A percentile compares a stretch with the other conserved stretches of the same genome.
These are phyloP conservation scores for Tulasnella calospora DNA, from an alignment of 768 basidiomycete species.

Conservation along the genomic window DNA sequence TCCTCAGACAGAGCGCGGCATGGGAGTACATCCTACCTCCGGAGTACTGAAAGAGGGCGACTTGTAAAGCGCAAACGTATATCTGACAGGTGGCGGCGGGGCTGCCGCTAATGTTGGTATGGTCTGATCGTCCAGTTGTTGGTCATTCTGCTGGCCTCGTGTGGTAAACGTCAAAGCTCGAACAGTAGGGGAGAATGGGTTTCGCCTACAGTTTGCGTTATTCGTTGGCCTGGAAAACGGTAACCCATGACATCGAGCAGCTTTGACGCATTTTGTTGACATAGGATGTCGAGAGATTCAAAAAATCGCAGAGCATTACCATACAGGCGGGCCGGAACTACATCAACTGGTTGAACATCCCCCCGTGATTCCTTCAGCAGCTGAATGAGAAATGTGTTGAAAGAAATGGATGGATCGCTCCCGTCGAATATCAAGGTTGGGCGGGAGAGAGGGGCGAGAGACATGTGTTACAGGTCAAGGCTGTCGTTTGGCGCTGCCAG, in stretches of 20 bases:
- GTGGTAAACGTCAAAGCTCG: background rate
- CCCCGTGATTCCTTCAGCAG: background rate
- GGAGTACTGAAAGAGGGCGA: background rate
- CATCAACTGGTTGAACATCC: background rate
- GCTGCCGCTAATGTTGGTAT: background rate
- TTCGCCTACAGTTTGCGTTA: background rate
- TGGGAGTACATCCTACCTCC: background rate
- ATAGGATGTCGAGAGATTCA: background rate
- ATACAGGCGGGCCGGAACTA: background rate
- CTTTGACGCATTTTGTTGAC: background rate
- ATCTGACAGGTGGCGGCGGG: background rate
- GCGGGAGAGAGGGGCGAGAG: background rate
- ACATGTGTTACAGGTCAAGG: background rate
- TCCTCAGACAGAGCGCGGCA: background rate
- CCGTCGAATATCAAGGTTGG: background rate
- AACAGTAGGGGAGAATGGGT: background rate
- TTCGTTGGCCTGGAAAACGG: background rate
- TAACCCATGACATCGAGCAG: background rate
- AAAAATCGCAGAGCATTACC: background rate
- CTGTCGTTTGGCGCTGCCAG: background rate
- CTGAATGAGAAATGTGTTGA: background rate
- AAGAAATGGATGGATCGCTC: background rate
- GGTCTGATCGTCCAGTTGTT: background rate
- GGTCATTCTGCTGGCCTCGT: too few relatives aligned
- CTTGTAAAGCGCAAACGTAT: background rate